Conservation (phyloP, 2,329 filamentous ascomycete genomes). For the Pezicula neosporulosa region DNA sequence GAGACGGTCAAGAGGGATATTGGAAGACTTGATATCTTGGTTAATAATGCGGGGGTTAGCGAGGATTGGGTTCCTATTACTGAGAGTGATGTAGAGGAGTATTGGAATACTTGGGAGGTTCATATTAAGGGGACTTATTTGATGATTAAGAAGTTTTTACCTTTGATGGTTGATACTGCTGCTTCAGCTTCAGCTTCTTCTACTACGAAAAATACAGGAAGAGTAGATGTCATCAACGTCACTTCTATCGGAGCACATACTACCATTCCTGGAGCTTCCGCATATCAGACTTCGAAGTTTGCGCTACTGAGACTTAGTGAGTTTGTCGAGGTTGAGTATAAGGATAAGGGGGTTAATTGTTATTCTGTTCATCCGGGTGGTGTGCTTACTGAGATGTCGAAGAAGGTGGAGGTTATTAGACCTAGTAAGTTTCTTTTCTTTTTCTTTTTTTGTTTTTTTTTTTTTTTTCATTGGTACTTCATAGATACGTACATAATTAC, state of each 20-base stretch:
- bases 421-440: constrained; percentile 4
- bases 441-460: no score
- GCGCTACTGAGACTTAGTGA: constrained; percentile 40
- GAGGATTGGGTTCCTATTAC: constrained; percentile 29
- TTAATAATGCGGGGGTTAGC: constrained; percentile 40
- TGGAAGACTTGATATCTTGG: constrained; percentile 34
- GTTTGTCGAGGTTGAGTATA: constrained; percentile 40
- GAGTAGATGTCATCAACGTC: constrained; percentile 31
- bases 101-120: constrained; percentile 42
- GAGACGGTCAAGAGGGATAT: constrained; percentile 1
- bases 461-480: no score
- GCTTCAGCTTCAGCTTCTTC: no score
- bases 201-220: constrained; percentile 28
- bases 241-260: constrained; percentile 35
- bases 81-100: constrained; percentile 36
- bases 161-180: constrained; percentile 36
- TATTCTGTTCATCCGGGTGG: constrained; percentile 41
- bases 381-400: constrained; percentile 40
- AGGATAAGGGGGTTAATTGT: constrained; percentile 33
- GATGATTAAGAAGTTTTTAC: constrained; percentile 41
- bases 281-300: constrained; percentile 43
- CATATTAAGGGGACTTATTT: constrained; percentile 47
- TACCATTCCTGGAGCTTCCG: constrained; percentile 30
- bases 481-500: no score
- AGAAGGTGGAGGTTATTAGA: constrained; percentile 26